A percentile compares a stretch with the other conserved stretches of the same genome.
phyloP scores from a whole-genome alignment of 257 asterid genomes.

The Fraxinus americana region DNA sequence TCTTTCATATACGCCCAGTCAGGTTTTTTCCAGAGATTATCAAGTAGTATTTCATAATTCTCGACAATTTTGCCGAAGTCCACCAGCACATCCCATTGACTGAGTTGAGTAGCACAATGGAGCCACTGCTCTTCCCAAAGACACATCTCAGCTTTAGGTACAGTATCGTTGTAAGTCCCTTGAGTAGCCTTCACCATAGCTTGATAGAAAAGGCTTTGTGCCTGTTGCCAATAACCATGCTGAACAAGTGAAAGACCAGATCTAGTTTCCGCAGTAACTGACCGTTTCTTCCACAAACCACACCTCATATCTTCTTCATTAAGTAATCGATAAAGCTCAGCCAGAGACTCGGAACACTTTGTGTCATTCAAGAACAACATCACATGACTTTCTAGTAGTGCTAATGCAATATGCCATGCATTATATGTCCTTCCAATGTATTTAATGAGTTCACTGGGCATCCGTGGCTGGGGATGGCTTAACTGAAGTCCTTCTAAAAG shows the following conservation, averaged over 20 bases:
- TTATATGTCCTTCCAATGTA: slow-evolving; percentile 96
- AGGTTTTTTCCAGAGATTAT: slow-evolving; percentile 98
- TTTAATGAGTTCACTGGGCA: slow-evolving; percentile 98
- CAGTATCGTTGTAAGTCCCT: slow-evolving; percentile 94
- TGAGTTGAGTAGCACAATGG: slow-evolving; percentile 89
- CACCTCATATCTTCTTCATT: slow-evolving; percentile 99
- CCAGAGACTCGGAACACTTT: slow-evolving; percentile 95
- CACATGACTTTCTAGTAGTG: slow-evolving; percentile 96
- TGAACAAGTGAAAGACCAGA: slow-evolving; percentile 98
- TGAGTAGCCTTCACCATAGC: slow-evolving; percentile 99
- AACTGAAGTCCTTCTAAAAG: slow-evolving; percentile 97
- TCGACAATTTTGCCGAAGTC: slow-evolving; percentile 95
- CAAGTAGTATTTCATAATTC: slow-evolving; percentile 91
- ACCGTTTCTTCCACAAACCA: slow-evolving; percentile 98
- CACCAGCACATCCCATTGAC: slow-evolving; percentile 97
- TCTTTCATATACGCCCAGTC: slow-evolving; percentile 94
- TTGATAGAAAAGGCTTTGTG: slow-evolving; percentile 96
- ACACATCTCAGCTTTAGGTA: slow-evolving; percentile 99
- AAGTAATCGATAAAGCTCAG: slow-evolving; percentile 96
- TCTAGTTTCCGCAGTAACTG: slow-evolving; percentile 95
- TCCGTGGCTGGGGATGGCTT: slow-evolving; percentile 99
- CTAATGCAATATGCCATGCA: slow-evolving; percentile 96
- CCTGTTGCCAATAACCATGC: slow-evolving; percentile 99
- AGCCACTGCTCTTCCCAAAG: slow-evolving; percentile 99
- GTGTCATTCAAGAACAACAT: slow-evolving; percentile 92